Evolutionary conservation across 768 basidiomycete genomes (phyloP).

Genomic region (Lactarius hatsudake): DNA sequence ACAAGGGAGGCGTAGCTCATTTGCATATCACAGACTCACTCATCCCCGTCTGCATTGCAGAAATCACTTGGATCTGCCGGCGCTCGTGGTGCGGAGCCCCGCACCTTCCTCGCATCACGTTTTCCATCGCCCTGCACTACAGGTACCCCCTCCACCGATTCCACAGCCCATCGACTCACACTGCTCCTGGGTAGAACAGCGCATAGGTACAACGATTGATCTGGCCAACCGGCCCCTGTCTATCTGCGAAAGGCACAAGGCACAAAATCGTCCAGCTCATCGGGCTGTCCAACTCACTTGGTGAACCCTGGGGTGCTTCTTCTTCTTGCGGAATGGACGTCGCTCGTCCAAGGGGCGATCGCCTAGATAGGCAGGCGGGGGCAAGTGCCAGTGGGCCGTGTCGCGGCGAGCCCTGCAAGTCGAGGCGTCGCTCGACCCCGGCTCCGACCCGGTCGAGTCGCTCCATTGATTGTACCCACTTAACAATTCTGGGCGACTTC

Average conservation of each 20-base stretch:
- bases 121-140: not conserved
- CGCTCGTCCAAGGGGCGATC: slow-evolving; percentile 4
- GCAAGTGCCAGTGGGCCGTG: not conserved
- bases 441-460: no score
- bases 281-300: not conserved
- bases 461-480: no score
- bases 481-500: not conserved
- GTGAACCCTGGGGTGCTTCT: not conserved
- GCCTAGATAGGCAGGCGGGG: slow-evolving; percentile 17
- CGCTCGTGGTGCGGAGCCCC: not conserved
- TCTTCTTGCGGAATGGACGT: slow-evolving; percentile 10
- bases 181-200: not conserved
- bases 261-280: not conserved
- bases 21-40: not conserved
- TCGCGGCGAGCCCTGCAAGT: not conserved
- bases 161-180: not conserved
- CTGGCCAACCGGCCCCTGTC: not conserved
- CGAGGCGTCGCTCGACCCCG: no score
- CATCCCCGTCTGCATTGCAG: not conserved
- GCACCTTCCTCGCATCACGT: not conserved
- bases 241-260: not conserved
- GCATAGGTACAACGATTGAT: not conserved
- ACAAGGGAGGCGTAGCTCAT: not conserved
- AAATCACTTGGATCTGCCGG: not conserved
- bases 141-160: no score